Base-by-base conservation (phyloP, 1,284 basidiomycete species). In the Meira nashicola region DNA sequence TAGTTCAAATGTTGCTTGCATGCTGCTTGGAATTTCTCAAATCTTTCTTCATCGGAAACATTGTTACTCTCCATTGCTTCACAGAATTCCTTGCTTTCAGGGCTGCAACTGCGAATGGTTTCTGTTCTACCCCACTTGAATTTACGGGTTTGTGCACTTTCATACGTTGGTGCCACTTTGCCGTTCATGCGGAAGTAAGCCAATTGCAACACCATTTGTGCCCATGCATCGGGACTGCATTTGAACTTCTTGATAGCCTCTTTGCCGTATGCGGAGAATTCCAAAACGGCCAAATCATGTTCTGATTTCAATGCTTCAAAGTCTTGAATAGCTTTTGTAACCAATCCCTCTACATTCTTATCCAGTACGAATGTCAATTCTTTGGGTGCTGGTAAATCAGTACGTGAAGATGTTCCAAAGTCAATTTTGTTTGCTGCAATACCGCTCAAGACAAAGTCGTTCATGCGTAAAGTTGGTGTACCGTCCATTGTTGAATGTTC, bases 401-500 rank as follows among this genome's bases (percentile, higher is more conserved):
- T 71, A 28, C 81, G 81, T 1, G 83, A 82, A 52, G 80, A 79
- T 8, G 66, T 23, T 15, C 81, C 68, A 37, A 84, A 79, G 65
- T 92, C 87, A 64, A 89, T 83, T 79, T 90, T 92, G 71, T 85
- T 85, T n/a, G 84, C 82, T 6, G 86, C 86, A 48, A 97, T 82
- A 0, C 88, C 84, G 14, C 86, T 89, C 46, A 97, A 81, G 57
- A 92, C 82, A 79, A 93, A 99, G 79, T 99, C 94, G 82, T 95
- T 97, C 83, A 97, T 81, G 57, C 94, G 87, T 38, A 96, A 82
- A 0, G 94, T 97, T 0, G 94, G 90, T 0, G 92, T 97, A 48
- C 94, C 94, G 76, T 96, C 94, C 89, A 93, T 90, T 78, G 89
- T 91, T 12, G 89, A 91, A 80, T 94, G 91, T 79, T 94, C 92